Evolutionary conservation across 257 asterid species (phyloP).

Genomic region (Gardenia jasminoides): DNA sequence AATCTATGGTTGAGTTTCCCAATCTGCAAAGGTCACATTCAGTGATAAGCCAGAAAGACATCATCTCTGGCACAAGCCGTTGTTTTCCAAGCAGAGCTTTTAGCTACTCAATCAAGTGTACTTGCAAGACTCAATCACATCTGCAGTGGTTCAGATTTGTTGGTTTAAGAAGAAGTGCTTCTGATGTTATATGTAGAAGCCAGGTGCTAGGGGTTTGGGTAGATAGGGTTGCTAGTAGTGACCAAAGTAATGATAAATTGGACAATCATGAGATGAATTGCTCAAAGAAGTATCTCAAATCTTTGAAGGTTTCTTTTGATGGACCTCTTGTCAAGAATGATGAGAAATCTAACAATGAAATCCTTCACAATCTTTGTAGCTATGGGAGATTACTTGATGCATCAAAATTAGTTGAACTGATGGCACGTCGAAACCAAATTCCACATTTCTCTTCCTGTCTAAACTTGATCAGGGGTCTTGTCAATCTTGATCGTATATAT

Average conservation of each 20-base stretch:
- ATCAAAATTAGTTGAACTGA: slow-evolving; percentile 55
- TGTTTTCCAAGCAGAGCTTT: slow-evolving; percentile 22
- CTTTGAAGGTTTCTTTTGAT: slow-evolving; percentile 29
- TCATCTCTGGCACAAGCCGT: slow-evolving; percentile 18
- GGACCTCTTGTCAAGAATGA: slow-evolving; percentile 58
- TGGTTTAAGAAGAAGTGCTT: slow-evolving; percentile 28
- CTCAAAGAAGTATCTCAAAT: slow-evolving; percentile 31
- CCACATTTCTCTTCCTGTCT: slow-evolving; percentile 65
- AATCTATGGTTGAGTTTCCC: slow-evolving; percentile 38
- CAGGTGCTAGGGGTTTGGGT: slow-evolving; percentile 37
- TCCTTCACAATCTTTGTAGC: slow-evolving; percentile 60
- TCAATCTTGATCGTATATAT: slow-evolving; percentile 44
- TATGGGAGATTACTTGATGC: slow-evolving; percentile 64
- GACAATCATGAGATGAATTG: slow-evolving; percentile 24
- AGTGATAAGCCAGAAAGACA: slow-evolving; percentile 33
- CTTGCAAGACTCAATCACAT: slow-evolving; percentile 22
- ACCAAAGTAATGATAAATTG: slow-evolving; percentile 27
- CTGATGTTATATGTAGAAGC: slow-evolving; percentile 33
- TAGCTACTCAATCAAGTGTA: slow-evolving; percentile 23
- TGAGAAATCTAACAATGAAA: slow-evolving; percentile 63
- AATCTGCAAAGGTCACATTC: slow-evolving; percentile 27
- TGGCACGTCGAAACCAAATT: slow-evolving; percentile 81
- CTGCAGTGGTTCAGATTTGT: slow-evolving; percentile 23
- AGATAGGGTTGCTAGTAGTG: slow-evolving; percentile 33
- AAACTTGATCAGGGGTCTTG: slow-evolving; percentile 77